Evolutionary conservation across 2,329 filamentous ascomycete species (phyloP).

Genomic region (Cercospora citrullina): DNA sequence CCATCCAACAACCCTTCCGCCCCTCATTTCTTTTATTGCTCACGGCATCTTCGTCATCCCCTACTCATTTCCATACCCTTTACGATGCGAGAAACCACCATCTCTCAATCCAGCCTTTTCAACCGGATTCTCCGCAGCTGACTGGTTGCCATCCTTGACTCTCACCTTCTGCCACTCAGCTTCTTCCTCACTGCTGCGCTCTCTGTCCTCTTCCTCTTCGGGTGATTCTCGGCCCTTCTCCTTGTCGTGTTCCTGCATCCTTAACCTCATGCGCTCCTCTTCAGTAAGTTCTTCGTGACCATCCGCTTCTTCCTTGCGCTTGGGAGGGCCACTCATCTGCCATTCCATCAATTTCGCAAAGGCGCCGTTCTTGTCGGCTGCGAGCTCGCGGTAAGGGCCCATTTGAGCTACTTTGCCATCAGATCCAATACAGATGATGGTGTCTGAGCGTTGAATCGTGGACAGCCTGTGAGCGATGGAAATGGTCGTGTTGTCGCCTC

Average conservation of each 20-base stretch:
- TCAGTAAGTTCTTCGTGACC: slow-evolving; percentile 28
- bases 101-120: slow-evolving; percentile 31
- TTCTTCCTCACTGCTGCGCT: slow-evolving; percentile 40
- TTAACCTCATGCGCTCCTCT: slow-evolving; percentile 52
- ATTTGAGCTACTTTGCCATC: slow-evolving; percentile 90
- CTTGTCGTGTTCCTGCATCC: slow-evolving; percentile 40
- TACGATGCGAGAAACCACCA: slow-evolving; percentile 13
- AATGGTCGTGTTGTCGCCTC: slow-evolving; percentile 91
- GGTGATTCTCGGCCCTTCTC: slow-evolving; percentile 27
- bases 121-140: slow-evolving; percentile 32
- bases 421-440: slow-evolving; percentile 84
- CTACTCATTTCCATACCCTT: slow-evolving; percentile 16
- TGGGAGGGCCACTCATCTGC: slow-evolving; percentile 80
- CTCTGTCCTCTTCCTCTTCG: slow-evolving; percentile 35
- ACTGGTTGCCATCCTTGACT: slow-evolving; percentile 35
- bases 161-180: slow-evolving; percentile 36
- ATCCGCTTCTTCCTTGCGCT: slow-evolving; percentile 21
- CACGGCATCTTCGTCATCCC: neutral
- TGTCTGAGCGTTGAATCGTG: slow-evolving; percentile 93
- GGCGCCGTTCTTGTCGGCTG: slow-evolving; percentile 70
- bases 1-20: neutral
- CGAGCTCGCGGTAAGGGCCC: slow-evolving; percentile 78
- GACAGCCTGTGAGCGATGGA: slow-evolving; percentile 94
- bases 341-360: slow-evolving; percentile 98
- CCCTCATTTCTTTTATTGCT: neutral